A percentile compares a stretch with the other conserved stretches of the same genome.
Conservation (phyloP, 1,139 yeast genomes). For the Protomyces arabidopsidicola region DNA sequence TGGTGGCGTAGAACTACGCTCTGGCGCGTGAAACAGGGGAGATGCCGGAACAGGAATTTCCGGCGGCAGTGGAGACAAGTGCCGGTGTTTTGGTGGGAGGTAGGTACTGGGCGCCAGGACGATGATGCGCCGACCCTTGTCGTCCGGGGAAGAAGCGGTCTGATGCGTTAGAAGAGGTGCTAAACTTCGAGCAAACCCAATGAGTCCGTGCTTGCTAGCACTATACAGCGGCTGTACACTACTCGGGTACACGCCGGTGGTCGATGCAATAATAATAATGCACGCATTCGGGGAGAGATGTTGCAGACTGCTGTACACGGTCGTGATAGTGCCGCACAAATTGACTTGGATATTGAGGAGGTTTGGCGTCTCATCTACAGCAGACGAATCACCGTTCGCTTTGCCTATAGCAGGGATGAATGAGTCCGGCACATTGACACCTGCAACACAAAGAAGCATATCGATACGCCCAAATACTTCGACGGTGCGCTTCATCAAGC, state of each 20-base stretch:
- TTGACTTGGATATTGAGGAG: constrained; percentile 17
- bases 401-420: constrained; percentile 6
- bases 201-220: constrained; percentile 19
- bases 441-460: constrained; percentile 17
- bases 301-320: constrained; percentile 6
- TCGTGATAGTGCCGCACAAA: constrained; percentile 16
- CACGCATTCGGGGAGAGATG: not conserved
- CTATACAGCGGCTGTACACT: constrained; percentile 24
- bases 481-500: constrained; percentile 6
- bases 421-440: constrained; percentile 23
- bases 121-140: constrained; percentile 1
- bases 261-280: constrained; percentile 14
- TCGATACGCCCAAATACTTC: constrained; percentile 19
- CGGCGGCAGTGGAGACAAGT: not conserved
- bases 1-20: not conserved
- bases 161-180: constrained; percentile 2
- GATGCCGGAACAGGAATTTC: not conserved
- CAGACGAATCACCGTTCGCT: not conserved
- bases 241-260: constrained; percentile 22
- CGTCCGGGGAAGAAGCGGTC: not conserved
- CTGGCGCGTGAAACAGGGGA: not conserved
- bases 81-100: constrained; percentile 16
- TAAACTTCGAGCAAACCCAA: constrained; percentile 11
- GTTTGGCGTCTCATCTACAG: constrained; percentile 2
- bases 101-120: constrained; percentile 26